Base-by-base conservation (phyloP, 2,329 filamentous ascomycete species). In the Exophiala calicioides region DNA sequence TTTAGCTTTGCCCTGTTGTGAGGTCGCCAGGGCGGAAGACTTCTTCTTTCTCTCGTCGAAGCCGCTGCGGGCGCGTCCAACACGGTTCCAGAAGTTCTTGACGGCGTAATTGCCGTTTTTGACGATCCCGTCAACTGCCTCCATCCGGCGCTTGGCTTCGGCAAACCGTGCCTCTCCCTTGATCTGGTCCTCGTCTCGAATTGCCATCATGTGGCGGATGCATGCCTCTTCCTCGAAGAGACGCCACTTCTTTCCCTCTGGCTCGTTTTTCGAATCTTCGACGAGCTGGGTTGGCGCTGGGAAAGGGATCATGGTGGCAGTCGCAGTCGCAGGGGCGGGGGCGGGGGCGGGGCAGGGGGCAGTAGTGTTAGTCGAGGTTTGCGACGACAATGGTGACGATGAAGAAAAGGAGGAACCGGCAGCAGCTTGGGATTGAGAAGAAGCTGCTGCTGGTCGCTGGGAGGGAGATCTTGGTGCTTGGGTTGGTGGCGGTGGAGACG, bases 21-120 rank as follows among this genome's bases (percentile, higher is more conserved):
- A 53, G 3, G 53, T 56, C 8, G 53, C 31, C 13, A 56, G 26
- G 3, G 50, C 43, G 12, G 46, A 46, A 9, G 36, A 44, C 34
- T 46, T 47, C 39, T 53, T 56, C 45, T 53, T 54, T 16, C 56
- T 37, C 38, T 58, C 56, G 34, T 58, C 56, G 23, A 50, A 53
- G 1, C 43, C 44, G 7, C 44, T 52, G 7, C 53, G 47, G 21
- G 44, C 53, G 32, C 56, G 47, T 12, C 53, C 53, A 27, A 39
- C 30, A 6, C 56, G 50, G 45, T 56, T 56, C 56, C 56, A 58
- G 39, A 55, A 52, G 24, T 58, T 58, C 51, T 58, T 58, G 43
- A 58, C 42, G 3, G 48, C 52, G 10, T 21, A 44, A 18, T 39
- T 29, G 20, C 32, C 44, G 13, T 16, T 34, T 27, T 45, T 44